phyloP scores from a whole-genome alignment of 352 stramenopile species.

The Globisporangium cylindrosporum region DNA sequence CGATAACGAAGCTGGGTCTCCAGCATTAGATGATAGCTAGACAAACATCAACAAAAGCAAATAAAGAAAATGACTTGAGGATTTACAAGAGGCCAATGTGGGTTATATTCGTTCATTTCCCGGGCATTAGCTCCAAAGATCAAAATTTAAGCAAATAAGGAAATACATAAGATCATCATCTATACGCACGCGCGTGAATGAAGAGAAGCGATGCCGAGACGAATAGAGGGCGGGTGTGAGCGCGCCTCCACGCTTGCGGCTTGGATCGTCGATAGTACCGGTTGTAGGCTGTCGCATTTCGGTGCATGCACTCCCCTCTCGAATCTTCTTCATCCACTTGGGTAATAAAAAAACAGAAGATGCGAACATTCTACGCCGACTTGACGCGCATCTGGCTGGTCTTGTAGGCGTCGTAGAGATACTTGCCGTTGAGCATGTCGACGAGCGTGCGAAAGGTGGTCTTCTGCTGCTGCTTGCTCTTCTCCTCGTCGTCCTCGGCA shows the following conservation, averaged over 20 bases:
- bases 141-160: constrained; percentile 2
- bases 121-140: not conserved
- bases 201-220: not conserved
- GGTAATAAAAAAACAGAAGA: constrained; percentile 15
- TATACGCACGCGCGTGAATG: constrained; percentile 4
- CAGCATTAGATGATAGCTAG: not conserved
- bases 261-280: not conserved
- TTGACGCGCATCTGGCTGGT: constrained; percentile 59
- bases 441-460: constrained; percentile 71
- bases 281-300: not conserved
- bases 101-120: constrained; percentile 12
- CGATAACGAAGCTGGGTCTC: not conserved
- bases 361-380: constrained; percentile 26
- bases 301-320: not conserved
- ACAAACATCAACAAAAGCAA: not conserved
- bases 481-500: constrained; percentile 56
- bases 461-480: constrained; percentile 44
- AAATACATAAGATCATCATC: constrained; percentile 12
- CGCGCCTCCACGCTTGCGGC: not conserved
- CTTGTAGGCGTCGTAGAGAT: constrained; percentile 85
- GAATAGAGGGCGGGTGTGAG: not conserved
- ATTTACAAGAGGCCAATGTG: not conserved
- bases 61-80: not conserved
- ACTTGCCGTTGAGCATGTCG: constrained; percentile 87
- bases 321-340: not conserved